Evolutionary conservation across 441 rosid genomes (phyloP), one percentile per base, ranked within the genome.

Genomic region (Francoa sonchifolia): DNA sequence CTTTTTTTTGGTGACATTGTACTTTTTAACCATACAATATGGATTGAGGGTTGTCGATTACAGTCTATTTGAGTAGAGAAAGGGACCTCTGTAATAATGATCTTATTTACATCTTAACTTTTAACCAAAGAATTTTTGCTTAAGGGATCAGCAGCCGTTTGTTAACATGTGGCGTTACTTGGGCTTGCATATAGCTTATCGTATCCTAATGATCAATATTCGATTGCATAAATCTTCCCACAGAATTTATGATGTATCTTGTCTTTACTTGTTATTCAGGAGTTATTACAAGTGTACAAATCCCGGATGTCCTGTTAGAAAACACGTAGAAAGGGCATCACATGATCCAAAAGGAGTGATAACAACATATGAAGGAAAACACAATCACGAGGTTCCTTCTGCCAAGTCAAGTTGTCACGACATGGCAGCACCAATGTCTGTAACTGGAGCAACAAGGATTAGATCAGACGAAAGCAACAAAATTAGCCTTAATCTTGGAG

Each of bases 281-380:
- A 90, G 96, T 53, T 90, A 86, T 58, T 90, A 90, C 68, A 90
- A 90, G 65, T 90, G 99, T 71, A 86, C 96, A 19, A 73, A 79
- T 55, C 72, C 64, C 12, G 92, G 94, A 57, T 90, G 99, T 39
- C 88, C 94, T 5, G 99, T 90, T 33, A 76, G 99, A 61, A 90
- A 86, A 63, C 99, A 86, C 20, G 96, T 90, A 61, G 99, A 90
- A 67, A 80, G 96, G 64, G 96, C 99, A 32, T 82, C 96, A 0
- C 95, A 90, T 52, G 96, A 86, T 64, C 92, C 84, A 7, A 90
- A 86, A 69, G 96, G 96, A 25, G 95, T 90, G 33, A 83, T 90
- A 51, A 90, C 96, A 42, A 86, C 99, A 22, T 90, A 86, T 25
- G 99, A 90, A 65, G 96, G 99, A 38, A 90, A 83, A 49, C 99